Evolutionary conservation across 2,329 filamentous ascomycete species (phyloP).

Genomic region (Septoria linicola): DNA sequence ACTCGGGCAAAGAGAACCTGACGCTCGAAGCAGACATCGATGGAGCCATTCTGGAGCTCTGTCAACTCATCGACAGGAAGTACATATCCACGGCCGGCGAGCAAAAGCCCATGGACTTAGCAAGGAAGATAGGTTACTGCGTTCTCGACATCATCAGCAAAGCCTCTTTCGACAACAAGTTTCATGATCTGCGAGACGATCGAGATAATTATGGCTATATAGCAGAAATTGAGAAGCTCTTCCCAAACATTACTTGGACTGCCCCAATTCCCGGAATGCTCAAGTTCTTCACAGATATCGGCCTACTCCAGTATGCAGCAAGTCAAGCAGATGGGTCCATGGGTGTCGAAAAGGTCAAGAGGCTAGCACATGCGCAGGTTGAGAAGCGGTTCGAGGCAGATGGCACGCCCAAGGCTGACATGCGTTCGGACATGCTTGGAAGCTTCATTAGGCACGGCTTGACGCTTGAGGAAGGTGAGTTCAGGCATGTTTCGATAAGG

Average conservation of each 20-base stretch:
- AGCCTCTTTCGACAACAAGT: slow-evolving; percentile 13
- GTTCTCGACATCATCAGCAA: slow-evolving; percentile 17
- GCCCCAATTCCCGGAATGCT: background rate
- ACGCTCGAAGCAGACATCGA: slow-evolving; percentile 11
- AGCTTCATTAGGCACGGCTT: slow-evolving; percentile 18
- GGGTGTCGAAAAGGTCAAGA: slow-evolving; percentile 12
- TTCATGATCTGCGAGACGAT: slow-evolving; percentile 13
- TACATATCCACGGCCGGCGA: slow-evolving; percentile 5
- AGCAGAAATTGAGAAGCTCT: slow-evolving; percentile 15
- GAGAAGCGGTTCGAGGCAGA: slow-evolving; percentile 8
- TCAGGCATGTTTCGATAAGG: too few relatives aligned
- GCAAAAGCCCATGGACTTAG: slow-evolving; percentile 14
- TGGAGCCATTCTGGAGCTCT: slow-evolving; percentile 7
- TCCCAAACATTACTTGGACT: slow-evolving; percentile 3
- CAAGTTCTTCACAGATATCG: slow-evolving; percentile 11
- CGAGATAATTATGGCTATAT: slow-evolving; percentile 13
- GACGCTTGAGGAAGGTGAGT: slow-evolving; percentile 1
- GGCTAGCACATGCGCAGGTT: slow-evolving; percentile 9
- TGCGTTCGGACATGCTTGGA: slow-evolving; percentile 13
- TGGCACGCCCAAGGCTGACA: slow-evolving; percentile 5
- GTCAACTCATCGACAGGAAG: slow-evolving; percentile 9
- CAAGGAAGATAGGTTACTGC: slow-evolving; percentile 14
- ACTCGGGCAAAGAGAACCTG: slow-evolving; percentile 18
- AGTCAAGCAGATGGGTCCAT: background rate
- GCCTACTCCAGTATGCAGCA: background rate